These are phyloP conservation scores for Medicago lupulina DNA, from an alignment of 306 rosid genomes.

Conservation along the genomic window DNA sequence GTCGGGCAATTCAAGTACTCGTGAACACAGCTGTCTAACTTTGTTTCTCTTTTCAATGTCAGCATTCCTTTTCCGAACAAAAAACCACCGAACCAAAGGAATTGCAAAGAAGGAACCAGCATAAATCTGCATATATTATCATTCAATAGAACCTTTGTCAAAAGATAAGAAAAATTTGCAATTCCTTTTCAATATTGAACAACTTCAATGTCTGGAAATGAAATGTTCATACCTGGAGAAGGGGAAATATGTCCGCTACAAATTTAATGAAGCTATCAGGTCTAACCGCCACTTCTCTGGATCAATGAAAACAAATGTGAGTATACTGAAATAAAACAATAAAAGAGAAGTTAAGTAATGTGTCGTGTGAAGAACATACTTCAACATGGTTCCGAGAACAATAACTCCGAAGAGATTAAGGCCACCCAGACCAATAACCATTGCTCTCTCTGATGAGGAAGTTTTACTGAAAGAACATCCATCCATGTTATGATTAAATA, in stretches of 20 bases:
- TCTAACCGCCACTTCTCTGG: slow-evolving; percentile 68
- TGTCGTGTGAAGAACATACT: slow-evolving; percentile 59
- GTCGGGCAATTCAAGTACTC: slow-evolving; percentile 82
- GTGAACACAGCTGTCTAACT: slow-evolving; percentile 73
- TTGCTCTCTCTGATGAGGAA: slow-evolving; percentile 72
- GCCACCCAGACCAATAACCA: slow-evolving; percentile 92
- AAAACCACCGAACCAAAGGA: slow-evolving; percentile 90
- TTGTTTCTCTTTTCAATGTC: slow-evolving; percentile 84
- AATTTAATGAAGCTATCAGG: slow-evolving; percentile 85
- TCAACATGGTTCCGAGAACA: slow-evolving; percentile 91
- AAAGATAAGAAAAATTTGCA: neutral
- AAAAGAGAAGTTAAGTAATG: slow-evolving; percentile 33
- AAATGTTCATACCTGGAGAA: slow-evolving; percentile 77
- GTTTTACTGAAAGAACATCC: slow-evolving; percentile 67
- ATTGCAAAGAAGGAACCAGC: slow-evolving; percentile 99
- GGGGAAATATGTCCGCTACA: slow-evolving; percentile 81
- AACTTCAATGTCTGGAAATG: slow-evolving; percentile 30
- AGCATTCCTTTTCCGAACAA: slow-evolving; percentile 64
- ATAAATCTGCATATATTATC: slow-evolving; percentile 71
- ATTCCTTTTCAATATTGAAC: slow-evolving; percentile 31
- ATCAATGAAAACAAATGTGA: slow-evolving; percentile 36
- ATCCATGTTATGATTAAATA: slow-evolving; percentile 31
- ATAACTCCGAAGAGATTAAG: slow-evolving; percentile 95
- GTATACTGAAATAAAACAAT: slow-evolving; percentile 37
- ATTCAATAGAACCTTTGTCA: slow-evolving; percentile 25